Evolutionary conservation across 73 alveolate genomes (phyloP), one percentile per base, ranked within the genome.

Genomic region (Paramecium biaurelia): DNA sequence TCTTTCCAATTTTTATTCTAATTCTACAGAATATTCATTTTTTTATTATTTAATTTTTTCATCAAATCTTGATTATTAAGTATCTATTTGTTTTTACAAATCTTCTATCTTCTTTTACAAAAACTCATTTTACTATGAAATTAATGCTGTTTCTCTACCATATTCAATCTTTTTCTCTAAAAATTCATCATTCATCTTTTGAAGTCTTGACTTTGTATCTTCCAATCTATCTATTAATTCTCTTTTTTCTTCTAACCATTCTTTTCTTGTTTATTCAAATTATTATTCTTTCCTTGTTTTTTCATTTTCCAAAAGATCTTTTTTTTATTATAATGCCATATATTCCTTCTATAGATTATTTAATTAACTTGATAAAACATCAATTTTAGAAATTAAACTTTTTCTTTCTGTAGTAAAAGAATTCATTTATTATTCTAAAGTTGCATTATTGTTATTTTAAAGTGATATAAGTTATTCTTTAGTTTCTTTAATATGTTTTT

Each of bases 41-140:
- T 92, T 92, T 41, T 86, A 86, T 10, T 92, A 26, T 57, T 93
- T 72, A 26, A 88, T 70, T 53, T 95, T 90, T 76, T 96, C 96
- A 96, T 95, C 98, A 90, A 95, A 92, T 92, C 96, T 88, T 92
- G 88, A 94, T 92, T 92, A 90, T 70, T 93, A 49, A 7, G 92
- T 92, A 76, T 97, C 98, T 2, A 92, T 79, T 24, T 92, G 85
- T 87, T 95, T 96, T 34, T 92, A 76, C n/a, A 93, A 76, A 89
- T 97, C 99, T 21, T 94, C 98, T 63, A 93, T 96, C 94, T 95
- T 93, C 57, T 95, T 95, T 57, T 86, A 76, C 86, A 85, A 93
- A 93, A 95, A 96, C 85, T 96, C 98, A 57, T 92, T 93, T 82
- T 96, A 92, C 56, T 96, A 86, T 56, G 93, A 93, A 6, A 93